Base-by-base conservation (phyloP, 2,329 filamentous ascomycete species). In the Aspergillus vadensis region DNA sequence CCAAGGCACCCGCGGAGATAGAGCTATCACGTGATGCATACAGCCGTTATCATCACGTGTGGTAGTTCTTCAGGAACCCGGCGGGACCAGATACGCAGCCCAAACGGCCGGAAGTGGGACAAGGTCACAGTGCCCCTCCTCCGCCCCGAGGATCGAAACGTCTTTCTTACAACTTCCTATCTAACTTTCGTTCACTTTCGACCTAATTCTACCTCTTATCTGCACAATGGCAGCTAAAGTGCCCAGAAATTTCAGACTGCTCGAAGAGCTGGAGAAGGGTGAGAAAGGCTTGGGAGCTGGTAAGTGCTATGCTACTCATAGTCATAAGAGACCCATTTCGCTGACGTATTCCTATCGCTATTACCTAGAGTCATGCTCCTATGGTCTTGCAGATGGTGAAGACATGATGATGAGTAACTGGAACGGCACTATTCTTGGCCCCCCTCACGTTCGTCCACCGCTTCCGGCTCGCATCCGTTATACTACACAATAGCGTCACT, bases 211-310 rank as follows among this genome's bases (percentile, higher is more conserved):
- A 2, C 8, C 41, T 19, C 15, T 44, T 32, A 39, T 32, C 21
- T 15, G 19, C 60, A 70, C 25, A 55, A 88, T 88, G 85, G 77
- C 81, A 59, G 88, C 90, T 61, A 92, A 96, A 79, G 86, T 99
- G 60, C 95, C 95, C 63, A 87, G 95, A 76, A 98, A 98, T 82
- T 99, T 99, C 77, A 89, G 94, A 74, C 86, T 99, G 67, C 85
- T 99, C 59, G 95, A 97, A 78, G 95, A 99, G 87, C 85, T 99
- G 19, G 95, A 99, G 83, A 98, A 98, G 83, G 95, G 95, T 73
- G 95, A 99, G 83, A 99, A 99, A 80, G 95, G 95, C 63, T 85
- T 95, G 65, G 94, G 95, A 73, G 92, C 94, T 77, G 91, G 92
- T 79, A 60, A 61, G 69, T 61, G 49, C 53, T 32, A 56, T 14